Conservation (phyloP, 352 stramenopile species). For the Globisporangium middletonii region DNA sequence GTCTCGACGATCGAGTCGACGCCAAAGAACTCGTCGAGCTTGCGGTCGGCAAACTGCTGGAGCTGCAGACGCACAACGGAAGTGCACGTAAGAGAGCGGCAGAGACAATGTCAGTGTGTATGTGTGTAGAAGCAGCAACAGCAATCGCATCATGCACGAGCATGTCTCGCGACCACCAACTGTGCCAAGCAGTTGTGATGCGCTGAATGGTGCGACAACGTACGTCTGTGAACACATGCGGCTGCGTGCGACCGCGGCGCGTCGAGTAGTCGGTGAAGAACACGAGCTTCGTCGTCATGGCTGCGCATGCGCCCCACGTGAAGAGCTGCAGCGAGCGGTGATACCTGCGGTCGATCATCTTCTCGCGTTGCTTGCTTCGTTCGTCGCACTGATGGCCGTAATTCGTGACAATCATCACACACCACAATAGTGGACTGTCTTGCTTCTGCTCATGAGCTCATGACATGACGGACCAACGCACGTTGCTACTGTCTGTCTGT, state of each 20-base stretch:
- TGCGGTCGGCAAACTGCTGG: slow-evolving; percentile 73
- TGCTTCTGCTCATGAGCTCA: no score
- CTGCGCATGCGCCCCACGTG: slow-evolving; percentile 66
- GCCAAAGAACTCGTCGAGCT: slow-evolving; percentile 85
- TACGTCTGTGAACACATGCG: slow-evolving; percentile 79
- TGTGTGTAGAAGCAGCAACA: not conserved
- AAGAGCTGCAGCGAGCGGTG: slow-evolving; percentile 82
- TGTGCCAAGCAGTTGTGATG: no score
- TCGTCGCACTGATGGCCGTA: not conserved
- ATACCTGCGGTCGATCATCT: slow-evolving; percentile 84
- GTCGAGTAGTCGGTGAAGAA: slow-evolving; percentile 80
- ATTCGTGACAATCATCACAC: not conserved
- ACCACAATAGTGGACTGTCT: not conserved
- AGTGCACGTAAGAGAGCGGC: not conserved
- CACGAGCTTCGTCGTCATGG: slow-evolving; percentile 81
- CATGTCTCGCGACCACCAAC: no score
- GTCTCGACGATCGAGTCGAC: slow-evolving; percentile 55
- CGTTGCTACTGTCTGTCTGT: no score
- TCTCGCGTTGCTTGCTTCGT: not conserved
- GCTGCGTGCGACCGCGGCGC: slow-evolving; percentile 40
- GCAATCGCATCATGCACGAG: not conserved
- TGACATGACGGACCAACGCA: no score
- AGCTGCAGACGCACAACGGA: slow-evolving; percentile 20
- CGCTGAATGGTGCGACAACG: slow-evolving; percentile 1
- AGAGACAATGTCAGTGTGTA: not conserved